These are phyloP conservation scores for Chimonanthus praecox DNA, from an alignment of 164 flowering plant genomes.

Conservation along the genomic window DNA sequence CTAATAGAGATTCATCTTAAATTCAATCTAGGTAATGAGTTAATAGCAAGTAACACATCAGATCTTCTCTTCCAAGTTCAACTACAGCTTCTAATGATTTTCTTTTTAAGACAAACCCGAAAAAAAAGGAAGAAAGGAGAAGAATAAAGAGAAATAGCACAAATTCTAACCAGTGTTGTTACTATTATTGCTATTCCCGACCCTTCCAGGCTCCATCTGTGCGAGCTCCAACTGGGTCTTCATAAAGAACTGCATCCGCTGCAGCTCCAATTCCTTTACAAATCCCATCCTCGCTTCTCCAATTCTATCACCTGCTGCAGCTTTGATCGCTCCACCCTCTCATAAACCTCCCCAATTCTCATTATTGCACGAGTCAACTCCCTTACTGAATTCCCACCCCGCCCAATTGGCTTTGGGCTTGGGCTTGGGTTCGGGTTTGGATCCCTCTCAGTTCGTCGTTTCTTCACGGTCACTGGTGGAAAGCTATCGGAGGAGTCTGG, in stretches of 20 bases:
- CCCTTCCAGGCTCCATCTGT: conserved; percentile 42
- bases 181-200: conserved; percentile 28
- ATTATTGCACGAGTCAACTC: conserved; percentile 58
- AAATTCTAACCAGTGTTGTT: conserved; percentile 28
- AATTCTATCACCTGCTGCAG: conserved; percentile 73
- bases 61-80: neutral
- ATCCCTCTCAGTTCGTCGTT: conserved; percentile 23
- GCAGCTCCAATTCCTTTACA: conserved; percentile 76
- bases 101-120: neutral
- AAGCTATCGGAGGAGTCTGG: conserved; percentile 48
- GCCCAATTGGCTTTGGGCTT: neutral
- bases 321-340: conserved; percentile 70
- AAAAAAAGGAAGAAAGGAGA: neutral
- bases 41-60: neutral
- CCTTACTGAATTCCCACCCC: conserved; percentile 43
- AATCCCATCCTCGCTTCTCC: conserved; percentile 93
- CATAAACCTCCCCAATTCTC: conserved; percentile 76
- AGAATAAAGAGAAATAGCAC: neutral
- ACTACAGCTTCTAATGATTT: neutral
- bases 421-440: neutral
- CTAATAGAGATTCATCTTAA: conserved; percentile 2
- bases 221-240: conserved; percentile 80
- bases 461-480: conserved; percentile 34
- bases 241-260: conserved; percentile 86
- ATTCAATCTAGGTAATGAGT: conserved; percentile 1